phyloP scores from a whole-genome alignment of 2,329 filamentous ascomycete species.

The Kalmusia sp. region DNA sequence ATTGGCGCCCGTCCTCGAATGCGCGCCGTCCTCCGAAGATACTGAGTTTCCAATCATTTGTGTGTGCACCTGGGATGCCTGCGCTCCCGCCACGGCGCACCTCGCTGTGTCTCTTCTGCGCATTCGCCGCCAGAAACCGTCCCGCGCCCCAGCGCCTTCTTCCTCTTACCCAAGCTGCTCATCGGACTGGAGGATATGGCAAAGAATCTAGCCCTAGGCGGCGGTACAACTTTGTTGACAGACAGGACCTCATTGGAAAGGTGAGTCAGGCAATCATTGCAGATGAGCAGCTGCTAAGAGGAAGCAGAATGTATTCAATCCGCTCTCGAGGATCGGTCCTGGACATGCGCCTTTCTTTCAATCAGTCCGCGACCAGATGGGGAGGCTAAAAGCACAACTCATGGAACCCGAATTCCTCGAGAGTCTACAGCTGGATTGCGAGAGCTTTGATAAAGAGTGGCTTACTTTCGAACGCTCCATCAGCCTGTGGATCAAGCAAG shows the following conservation, averaged over 20 bases:
- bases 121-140: slow-evolving; percentile 37
- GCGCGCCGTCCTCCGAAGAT: neutral
- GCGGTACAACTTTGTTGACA: too few species aligned
- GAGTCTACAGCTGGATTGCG: slow-evolving; percentile 32
- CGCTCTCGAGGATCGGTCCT: neutral
- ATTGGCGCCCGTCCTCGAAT: neutral
- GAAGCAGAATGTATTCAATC: slow-evolving; percentile 3
- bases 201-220: too few species aligned
- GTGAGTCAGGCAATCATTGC: neutral
- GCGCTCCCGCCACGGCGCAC: slow-evolving; percentile 32
- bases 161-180: slow-evolving; percentile 31
- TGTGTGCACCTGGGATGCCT: slow-evolving; percentile 31
- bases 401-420: slow-evolving; percentile 28
- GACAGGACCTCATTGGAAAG: neutral
- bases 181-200: slow-evolving; percentile 9
- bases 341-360: slow-evolving; percentile 1
- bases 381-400: slow-evolving; percentile 22
- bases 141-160: slow-evolving; percentile 34
- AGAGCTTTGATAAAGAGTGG: slow-evolving; percentile 38
- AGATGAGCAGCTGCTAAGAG: neutral
- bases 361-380: slow-evolving; percentile 19
- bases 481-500: slow-evolving; percentile 27
- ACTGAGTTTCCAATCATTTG: neutral
- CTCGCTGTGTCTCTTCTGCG: slow-evolving; percentile 51
- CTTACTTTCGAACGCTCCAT: slow-evolving; percentile 29